Percentiles rank a stretch among this genome's conserved stretches.
Evolutionary conservation across 352 stramenopile species (phyloP).

Genomic region (Pythium rishiriense): DNA sequence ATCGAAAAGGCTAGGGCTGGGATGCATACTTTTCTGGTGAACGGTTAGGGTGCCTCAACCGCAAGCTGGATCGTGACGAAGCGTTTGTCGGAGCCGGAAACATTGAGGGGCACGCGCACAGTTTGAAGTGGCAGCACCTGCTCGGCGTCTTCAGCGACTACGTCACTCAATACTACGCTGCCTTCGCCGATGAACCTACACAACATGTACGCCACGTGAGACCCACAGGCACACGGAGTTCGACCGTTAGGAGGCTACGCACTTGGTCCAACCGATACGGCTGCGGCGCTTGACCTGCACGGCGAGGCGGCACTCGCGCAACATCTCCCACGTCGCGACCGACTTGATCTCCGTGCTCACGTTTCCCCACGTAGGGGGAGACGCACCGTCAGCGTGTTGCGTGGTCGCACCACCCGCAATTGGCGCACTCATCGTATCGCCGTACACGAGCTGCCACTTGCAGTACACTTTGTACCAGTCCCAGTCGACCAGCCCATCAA

Average conservation of each 20-base stretch:
- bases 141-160: neutral
- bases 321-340: constrained; percentile 6
- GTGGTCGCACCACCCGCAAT: constrained; percentile 9
- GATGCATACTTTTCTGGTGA: too few relatives aligned
- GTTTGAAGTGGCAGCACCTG: constrained; percentile 2
- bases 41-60: too few relatives aligned
- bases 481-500: constrained; percentile 6
- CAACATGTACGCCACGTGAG: neutral
- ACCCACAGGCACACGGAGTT: neutral
- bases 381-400: neutral
- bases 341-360: neutral
- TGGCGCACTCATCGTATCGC: neutral
- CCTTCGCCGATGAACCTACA: neutral
- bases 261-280: constrained; percentile 19
- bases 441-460: constrained; percentile 19
- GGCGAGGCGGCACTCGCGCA: constrained; percentile 13
- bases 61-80: constrained; percentile 4
- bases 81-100: neutral
- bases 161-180: neutral
- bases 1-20: too few relatives aligned
- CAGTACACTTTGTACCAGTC: constrained; percentile 27
- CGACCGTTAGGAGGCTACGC: too few relatives aligned
- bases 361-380: constrained; percentile 11
- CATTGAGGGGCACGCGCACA: too few relatives aligned
- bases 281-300: constrained; percentile 12